Conservation (phyloP, 2,329 filamentous ascomycete species). For the Aspergillus sp. region DNA sequence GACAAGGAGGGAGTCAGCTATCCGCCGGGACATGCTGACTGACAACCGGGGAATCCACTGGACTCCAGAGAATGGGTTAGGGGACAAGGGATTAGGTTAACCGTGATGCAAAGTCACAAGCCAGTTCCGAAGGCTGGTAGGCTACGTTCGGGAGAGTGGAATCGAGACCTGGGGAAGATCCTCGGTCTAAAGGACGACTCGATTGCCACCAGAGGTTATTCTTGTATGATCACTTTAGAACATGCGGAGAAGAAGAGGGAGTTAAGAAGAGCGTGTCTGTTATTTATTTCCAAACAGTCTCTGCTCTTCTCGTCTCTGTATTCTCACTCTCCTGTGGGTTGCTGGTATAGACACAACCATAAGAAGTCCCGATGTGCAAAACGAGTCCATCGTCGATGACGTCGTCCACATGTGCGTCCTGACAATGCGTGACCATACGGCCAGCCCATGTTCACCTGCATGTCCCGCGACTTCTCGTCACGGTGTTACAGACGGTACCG, state of each 20-base stretch:
- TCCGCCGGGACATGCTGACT: constrained; percentile 20
- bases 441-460: not conserved
- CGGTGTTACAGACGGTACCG: not conserved
- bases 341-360: too few species aligned
- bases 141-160: constrained; percentile 37
- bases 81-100: constrained; percentile 10
- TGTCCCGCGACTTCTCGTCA: not conserved
- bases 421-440: not conserved
- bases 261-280: too few species aligned
- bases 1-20: constrained; percentile 23
- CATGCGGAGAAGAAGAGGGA: too few species aligned
- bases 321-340: too few species aligned
- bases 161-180: constrained; percentile 31
- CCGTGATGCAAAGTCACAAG: constrained; percentile 25
- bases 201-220: constrained; percentile 6
- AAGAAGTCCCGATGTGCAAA: too few species aligned
- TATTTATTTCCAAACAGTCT: too few species aligned
- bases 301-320: too few species aligned
- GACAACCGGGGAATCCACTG: constrained; percentile 12
- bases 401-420: constrained; percentile 15
- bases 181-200: constrained; percentile 37
- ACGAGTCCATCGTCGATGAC: constrained; percentile 6
- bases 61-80: not conserved
- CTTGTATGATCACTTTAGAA: too few species aligned
- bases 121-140: constrained; percentile 24